These are phyloP conservation scores for Chionographis japonica DNA, from an alignment of 106 monocot genomes.

Conservation along the genomic window DNA sequence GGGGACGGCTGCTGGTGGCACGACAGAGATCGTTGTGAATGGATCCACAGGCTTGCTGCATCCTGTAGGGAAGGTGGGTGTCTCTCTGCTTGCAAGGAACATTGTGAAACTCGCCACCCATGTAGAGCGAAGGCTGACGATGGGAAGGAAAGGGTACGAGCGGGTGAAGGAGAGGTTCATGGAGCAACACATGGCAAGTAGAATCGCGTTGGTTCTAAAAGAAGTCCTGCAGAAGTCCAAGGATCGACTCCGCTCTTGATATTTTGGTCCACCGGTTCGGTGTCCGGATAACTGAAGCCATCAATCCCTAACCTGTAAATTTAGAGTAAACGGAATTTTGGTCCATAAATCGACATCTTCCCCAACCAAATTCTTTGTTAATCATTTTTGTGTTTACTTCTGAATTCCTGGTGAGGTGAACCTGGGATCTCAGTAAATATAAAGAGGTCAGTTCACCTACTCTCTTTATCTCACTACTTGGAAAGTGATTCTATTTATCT, in stretches of 20 bases:
- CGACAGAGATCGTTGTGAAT: slow-evolving; percentile 82
- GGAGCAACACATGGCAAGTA: slow-evolving; percentile 86
- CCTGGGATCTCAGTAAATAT: no score
- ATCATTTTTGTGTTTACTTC: no score
- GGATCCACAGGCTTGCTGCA: slow-evolving; percentile 82
- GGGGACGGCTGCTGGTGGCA: slow-evolving; percentile 95
- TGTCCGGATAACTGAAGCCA: no score
- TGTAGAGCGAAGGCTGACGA: slow-evolving; percentile 48
- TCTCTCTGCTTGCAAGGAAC: slow-evolving; percentile 62
- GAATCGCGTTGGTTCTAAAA: slow-evolving; percentile 71
- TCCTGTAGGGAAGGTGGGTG: slow-evolving; percentile 84
- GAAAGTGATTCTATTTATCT: no score
- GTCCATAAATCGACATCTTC: no score
- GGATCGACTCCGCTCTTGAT: slow-evolving; percentile 5
- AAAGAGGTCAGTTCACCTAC: no score
- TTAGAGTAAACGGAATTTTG: no score
- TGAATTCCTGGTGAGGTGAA: no score
- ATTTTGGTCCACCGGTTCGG: no score
- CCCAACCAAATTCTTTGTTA: no score
- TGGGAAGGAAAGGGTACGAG: slow-evolving; percentile 80
- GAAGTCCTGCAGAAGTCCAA: slow-evolving; percentile 49
- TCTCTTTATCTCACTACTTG: no score
- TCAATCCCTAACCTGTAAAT: no score
- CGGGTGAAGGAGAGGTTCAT: slow-evolving; percentile 80
- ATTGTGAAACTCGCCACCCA: slow-evolving; percentile 76